These are phyloP conservation scores for Populus simonii DNA, from an alignment of 345 rosid genomes.

Conservation along the genomic window DNA sequence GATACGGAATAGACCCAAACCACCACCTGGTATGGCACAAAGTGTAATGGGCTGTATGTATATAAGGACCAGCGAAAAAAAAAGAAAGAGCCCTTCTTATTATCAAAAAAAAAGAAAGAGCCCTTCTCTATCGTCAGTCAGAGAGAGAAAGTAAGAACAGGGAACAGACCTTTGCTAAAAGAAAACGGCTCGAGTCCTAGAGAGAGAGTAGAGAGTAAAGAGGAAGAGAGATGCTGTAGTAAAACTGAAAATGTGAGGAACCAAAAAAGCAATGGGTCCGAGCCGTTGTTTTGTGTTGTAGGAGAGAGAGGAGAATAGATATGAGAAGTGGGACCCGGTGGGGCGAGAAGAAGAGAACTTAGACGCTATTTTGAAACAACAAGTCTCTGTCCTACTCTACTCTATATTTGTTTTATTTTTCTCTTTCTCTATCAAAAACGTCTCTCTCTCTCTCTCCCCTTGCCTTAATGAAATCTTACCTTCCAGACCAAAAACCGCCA, in stretches of 20 bases:
- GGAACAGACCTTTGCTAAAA: not conserved
- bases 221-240: not conserved
- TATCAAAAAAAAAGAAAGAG: no score
- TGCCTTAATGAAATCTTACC: not conserved
- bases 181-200: no score
- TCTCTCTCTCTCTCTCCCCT: no score
- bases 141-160: not conserved
- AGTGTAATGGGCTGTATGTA: not conserved
- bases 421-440: not conserved
- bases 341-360: slow-evolving; percentile 45
- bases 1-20: not conserved
- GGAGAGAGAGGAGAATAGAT: slow-evolving; percentile 1
- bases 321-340: slow-evolving; percentile 30
- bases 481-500: not conserved
- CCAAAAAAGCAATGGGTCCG: not conserved
- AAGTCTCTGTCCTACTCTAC: slow-evolving; percentile 40
- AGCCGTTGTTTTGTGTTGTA: slow-evolving; percentile 42
- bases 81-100: not conserved
- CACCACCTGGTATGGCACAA: slow-evolving; percentile 4
- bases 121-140: not conserved
- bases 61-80: not conserved
- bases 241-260: no score
- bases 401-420: slow-evolving; percentile 28
- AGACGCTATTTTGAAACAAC: slow-evolving; percentile 48
- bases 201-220: no score